Evolutionary conservation across 371 early-diverging fungal genomes (phyloP), one percentile per base, ranked within the genome.

Genomic region (Mortierella sp.): DNA sequence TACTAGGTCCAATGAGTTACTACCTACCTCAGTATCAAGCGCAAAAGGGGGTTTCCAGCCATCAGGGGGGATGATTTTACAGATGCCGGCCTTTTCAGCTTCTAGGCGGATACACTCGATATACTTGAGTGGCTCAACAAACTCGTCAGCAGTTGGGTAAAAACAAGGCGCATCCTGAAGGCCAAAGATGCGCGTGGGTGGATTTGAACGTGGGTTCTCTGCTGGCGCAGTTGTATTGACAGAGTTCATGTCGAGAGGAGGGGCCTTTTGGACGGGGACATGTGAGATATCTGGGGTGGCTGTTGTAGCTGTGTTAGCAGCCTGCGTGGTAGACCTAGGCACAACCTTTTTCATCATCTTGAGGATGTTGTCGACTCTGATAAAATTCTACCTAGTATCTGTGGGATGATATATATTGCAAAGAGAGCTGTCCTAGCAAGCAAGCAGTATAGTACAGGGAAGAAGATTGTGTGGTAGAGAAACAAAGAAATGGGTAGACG

Each of bases 1-100:
- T 54, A 17, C 10, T 54, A 51, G 28, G 19, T 15, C 10, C 19
- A 51, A 10, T 28, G 28, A n/a, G n/a, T 26, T 22, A 54, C 55
- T 31, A 51, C 60, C 42, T 85, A 95, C 96, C 90, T 94, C 87
- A 40, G 93, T 92, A 66, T 98, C 95, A 53, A 97, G 82, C 29
- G 91, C 84, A 85, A 97, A 97, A 12, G 88, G 88, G 58, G 96
- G 95, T 37, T 88, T 87, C 91, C 96, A 98, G 23, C 87, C 89
- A 28, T 72, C 75, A 10, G 99, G 98, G 53, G 99, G 99, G 40
- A 97, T 89, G 70, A 98, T 93, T 84, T 98, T 98, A 74, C 93
- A 90, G 68, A 98, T 92, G 28, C 99, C 99, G 37, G 89, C 90
- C 67, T 88, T 69, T 82, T 96, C 96, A 49, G 92, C 97, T 75